Percentiles rank a stretch among this genome's conserved stretches.
Evolutionary conservation across 2,329 filamentous ascomycete species (phyloP).

Genomic region (Cladosporium velox): DNA sequence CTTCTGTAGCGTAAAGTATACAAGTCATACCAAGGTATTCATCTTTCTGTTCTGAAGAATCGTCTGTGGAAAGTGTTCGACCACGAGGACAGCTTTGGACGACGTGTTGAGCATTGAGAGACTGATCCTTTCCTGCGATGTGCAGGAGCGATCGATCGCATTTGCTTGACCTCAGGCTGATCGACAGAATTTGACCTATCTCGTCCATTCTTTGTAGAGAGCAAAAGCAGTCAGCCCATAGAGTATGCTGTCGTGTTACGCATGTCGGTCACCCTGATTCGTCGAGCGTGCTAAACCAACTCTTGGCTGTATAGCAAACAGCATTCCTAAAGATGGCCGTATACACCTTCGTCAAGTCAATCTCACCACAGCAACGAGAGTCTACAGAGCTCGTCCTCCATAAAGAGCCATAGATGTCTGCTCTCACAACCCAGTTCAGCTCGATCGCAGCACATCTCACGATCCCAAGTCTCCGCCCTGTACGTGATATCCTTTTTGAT

Average conservation of each 20-base stretch:
- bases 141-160: too few relatives aligned
- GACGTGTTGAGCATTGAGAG: too few relatives aligned
- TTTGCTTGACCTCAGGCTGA: background rate
- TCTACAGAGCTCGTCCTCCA: background rate
- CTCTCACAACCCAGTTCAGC: background rate
- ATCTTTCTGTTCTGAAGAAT: too few relatives aligned
- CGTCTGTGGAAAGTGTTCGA: too few relatives aligned
- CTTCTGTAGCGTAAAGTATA: too few relatives aligned
- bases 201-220: background rate
- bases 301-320: background rate
- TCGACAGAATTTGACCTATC: background rate
- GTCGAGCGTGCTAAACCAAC: background rate
- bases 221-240: background rate
- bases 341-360: background rate
- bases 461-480: too few relatives aligned
- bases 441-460: background rate
- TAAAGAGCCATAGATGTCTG: background rate
- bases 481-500: too few relatives aligned
- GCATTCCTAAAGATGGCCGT: background rate
- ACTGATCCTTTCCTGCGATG: too few relatives aligned
- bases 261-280: background rate
- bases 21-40: too few relatives aligned
- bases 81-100: too few relatives aligned
- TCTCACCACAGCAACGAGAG: background rate
- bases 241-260: background rate